A percentile compares a stretch with the other conserved stretches of the same genome.
Evolutionary conservation across 306 rosid genomes (phyloP).

Genomic region (Quercus bicolor): DNA sequence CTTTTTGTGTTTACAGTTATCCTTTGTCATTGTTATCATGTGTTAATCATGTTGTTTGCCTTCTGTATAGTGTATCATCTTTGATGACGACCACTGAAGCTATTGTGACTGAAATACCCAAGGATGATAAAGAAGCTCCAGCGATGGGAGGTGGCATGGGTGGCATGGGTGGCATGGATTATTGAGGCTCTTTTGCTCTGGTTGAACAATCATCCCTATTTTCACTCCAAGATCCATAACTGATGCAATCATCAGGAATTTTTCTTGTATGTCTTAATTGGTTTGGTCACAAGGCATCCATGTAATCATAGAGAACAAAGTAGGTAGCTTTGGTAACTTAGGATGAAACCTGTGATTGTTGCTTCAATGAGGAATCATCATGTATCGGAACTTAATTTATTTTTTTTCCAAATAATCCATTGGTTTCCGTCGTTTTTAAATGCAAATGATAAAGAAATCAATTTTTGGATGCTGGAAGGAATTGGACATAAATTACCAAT

Average conservation of each 20-base stretch:
- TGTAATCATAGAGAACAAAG: constrained; percentile 42
- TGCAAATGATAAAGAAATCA: too few relatives aligned
- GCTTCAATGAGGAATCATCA: neutral
- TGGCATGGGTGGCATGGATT: constrained; percentile 65
- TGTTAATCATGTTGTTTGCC: neutral
- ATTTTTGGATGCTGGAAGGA: too few relatives aligned
- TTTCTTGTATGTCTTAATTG: constrained; percentile 2
- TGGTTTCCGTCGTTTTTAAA: too few relatives aligned
- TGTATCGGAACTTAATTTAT: neutral
- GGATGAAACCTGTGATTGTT: constrained; percentile 5
- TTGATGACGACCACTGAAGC: constrained; percentile 98
- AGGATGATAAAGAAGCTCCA: constrained; percentile 62
- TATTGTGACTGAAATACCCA: constrained; percentile 73
- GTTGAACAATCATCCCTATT: neutral
- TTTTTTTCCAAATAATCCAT: neutral
- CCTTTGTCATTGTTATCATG: neutral
- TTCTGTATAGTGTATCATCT: constrained; percentile 75
- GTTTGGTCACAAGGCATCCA: constrained; percentile 30
- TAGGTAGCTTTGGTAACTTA: constrained; percentile 35
- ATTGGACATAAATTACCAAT: too few relatives aligned
- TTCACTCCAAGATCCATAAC: neutral
- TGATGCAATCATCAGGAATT: neutral
- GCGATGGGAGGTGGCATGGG: constrained; percentile 66
- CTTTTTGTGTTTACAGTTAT: neutral
- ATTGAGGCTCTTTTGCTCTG: constrained; percentile 22